phyloP scores from a whole-genome alignment of 805 yeast genomes.

The Candida parachauliodes region DNA sequence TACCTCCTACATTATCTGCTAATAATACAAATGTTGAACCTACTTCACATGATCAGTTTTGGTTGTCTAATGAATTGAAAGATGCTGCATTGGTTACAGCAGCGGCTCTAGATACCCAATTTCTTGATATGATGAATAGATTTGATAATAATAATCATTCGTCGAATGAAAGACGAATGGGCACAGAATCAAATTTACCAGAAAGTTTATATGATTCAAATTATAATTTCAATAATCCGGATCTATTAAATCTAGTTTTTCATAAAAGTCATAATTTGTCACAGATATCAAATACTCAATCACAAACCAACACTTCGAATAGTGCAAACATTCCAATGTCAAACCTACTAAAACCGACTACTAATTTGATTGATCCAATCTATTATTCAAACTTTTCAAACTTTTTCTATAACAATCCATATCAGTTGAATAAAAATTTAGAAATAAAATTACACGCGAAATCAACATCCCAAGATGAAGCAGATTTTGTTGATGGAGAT shows the following conservation, averaged over 20 bases:
- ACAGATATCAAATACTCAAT: constrained; percentile 2
- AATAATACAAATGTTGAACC: not conserved
- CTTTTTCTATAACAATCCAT: constrained; percentile 38
- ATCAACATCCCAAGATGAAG: constrained; percentile 24
- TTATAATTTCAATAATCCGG: constrained; percentile 17
- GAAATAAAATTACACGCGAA: constrained; percentile 43
- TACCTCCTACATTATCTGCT: constrained; percentile 2
- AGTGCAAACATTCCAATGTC: constrained; percentile 17
- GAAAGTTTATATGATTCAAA: constrained; percentile 6
- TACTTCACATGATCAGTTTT: constrained; percentile 47
- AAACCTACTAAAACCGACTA: constrained; percentile 13
- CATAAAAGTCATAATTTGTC: constrained; percentile 36
- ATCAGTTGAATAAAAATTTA: constrained; percentile 32
- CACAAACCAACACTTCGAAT: constrained; percentile 7
- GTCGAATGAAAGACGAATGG: constrained; percentile 4
- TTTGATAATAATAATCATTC: constrained; percentile 3
- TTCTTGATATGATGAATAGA: constrained; percentile 48
- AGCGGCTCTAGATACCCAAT: constrained; percentile 60
- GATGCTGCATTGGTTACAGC: constrained; percentile 75
- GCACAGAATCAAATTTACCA: not conserved
- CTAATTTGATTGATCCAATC: constrained; percentile 25
- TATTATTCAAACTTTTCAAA: constrained; percentile 38
- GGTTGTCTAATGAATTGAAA: constrained; percentile 67
- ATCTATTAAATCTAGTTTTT: constrained; percentile 50
- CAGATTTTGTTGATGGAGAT: constrained; percentile 36